Percentiles rank a stretch among this genome's conserved stretches.
phyloP scores from a whole-genome alignment of 2,329 filamentous ascomycete species.

The Colletotrichum graminicola region DNA sequence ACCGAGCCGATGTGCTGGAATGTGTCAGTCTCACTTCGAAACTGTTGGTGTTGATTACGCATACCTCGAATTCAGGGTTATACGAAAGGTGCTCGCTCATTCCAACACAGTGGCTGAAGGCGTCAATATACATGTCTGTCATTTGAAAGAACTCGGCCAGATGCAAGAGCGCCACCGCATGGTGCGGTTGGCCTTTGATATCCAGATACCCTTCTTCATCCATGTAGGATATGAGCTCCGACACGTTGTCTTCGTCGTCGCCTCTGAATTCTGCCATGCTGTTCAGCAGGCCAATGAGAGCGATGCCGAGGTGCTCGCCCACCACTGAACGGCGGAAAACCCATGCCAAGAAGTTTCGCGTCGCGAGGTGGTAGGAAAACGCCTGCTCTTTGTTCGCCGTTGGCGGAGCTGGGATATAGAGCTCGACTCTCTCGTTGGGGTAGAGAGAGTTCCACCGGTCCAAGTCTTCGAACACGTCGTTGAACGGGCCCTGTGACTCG shows the following conservation, averaged over 20 bases:
- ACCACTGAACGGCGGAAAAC: conserved; percentile 75
- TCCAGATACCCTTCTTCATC: conserved; percentile 78
- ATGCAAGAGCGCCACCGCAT: conserved; percentile 76
- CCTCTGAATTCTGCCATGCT: conserved; percentile 74
- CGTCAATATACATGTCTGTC: conserved; percentile 76
- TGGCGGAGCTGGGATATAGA: conserved; percentile 77
- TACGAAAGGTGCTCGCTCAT: conserved; percentile 74
- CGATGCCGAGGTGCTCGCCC: conserved; percentile 72
- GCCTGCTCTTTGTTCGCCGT: conserved; percentile 64
- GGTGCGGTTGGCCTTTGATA: conserved; percentile 73
- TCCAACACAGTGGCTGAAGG: conserved; percentile 83
- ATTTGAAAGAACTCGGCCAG: conserved; percentile 76
- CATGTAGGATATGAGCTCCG: conserved; percentile 74
- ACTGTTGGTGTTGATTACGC: conserved; percentile 45
- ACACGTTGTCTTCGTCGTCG: conserved; percentile 65
- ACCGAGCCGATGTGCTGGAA: conserved; percentile 61
- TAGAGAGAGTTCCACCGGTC: conserved; percentile 50
- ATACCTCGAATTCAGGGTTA: conserved; percentile 72
- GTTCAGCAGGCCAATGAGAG: conserved; percentile 74
- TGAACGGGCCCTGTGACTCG: conserved; percentile 20
- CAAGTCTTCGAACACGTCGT: conserved; percentile 46
- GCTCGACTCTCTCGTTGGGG: conserved; percentile 59
- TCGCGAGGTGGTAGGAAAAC: conserved; percentile 74
- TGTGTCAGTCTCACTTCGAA: conserved; percentile 44
- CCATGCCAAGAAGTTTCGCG: conserved; percentile 82